Evolutionary conservation across 192 early-diverging fungal species (phyloP).

Genomic region (Podila horticola): DNA sequence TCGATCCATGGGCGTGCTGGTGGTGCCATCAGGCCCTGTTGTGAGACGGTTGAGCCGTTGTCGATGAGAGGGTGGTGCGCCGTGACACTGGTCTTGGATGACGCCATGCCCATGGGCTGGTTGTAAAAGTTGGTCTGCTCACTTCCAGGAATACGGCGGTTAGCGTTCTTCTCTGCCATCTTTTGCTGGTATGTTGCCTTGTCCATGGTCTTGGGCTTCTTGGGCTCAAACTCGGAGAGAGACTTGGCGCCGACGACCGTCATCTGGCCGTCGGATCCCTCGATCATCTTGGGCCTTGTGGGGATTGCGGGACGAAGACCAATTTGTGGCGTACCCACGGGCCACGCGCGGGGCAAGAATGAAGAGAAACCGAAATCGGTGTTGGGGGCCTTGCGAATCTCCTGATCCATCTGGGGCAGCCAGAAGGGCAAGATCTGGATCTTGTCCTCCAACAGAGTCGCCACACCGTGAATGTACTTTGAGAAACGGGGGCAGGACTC

Average conservation of each 20-base stretch:
- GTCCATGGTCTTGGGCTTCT: conserved; percentile 49
- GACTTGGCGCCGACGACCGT: conserved; percentile 31
- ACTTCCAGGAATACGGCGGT: conserved; percentile 18
- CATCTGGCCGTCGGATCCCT: conserved; percentile 6
- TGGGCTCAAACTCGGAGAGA: conserved; percentile 49
- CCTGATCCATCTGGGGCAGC: conserved; percentile 55
- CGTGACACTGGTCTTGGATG: conserved; percentile 29
- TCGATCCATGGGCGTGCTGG: conserved; percentile 45
- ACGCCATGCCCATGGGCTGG: conserved; percentile 11
- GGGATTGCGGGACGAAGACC: conserved; percentile 14
- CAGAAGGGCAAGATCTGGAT: conserved; percentile 73
- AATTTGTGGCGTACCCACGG: conserved; percentile 38
- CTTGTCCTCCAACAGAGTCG: conserved; percentile 71
- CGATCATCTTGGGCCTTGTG: conserved; percentile 19
- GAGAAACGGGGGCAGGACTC: conserved; percentile 87
- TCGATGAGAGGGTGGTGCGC: conserved; percentile 27
- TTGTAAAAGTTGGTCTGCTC: conserved; percentile 36
- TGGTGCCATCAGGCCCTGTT: conserved; percentile 34
- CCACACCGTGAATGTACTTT: conserved; percentile 88
- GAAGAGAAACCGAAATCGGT: conserved; percentile 43
- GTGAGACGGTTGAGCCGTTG: conserved; percentile 22
- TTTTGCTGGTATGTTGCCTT: conserved; percentile 48
- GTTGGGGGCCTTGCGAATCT: conserved; percentile 49
- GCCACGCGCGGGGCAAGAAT: conserved; percentile 38
- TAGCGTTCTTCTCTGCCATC: conserved; percentile 48